Base-by-base conservation (phyloP, 352 stramenopile genomes). In the Phytophthora macrochlamydospora region DNA sequence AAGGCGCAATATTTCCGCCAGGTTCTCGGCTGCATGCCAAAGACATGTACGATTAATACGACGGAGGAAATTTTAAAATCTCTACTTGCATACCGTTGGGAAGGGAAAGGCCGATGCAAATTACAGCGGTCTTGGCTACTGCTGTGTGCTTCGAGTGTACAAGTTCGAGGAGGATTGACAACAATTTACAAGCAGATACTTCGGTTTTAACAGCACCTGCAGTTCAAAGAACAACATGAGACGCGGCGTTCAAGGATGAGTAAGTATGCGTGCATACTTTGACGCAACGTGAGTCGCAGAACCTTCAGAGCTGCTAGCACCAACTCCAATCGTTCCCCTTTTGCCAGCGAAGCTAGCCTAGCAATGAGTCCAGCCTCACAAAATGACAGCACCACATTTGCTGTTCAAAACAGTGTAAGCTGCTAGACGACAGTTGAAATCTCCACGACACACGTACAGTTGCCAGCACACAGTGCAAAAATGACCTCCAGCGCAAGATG, bases 401-500 rank as follows among this genome's bases (percentile, higher is more conserved):
- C 79, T 89, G 43, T 9, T 28, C 32, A 43, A 45, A 38, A 4
- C 0, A 11, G 56, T 40, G 18, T 24, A 24, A 24, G 18, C 18
- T 24, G 18, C 18, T 24, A 24, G 18, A 24, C 18, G 18, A 24
- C 18, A 24, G 18, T 24, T 24, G 18, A 24, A 46, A 32, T 14
- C 12, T 40, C n/a, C 30, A 37, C 7, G 24, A 32, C 13, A 38
- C 5, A 50, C 78, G 49, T 70, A 91, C 83, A 46, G 51, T 77
- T 86, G 52, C 73, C 66, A 18, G 65, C 59, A 31, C 83, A 91
- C 4, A 91, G 50, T 24, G 79, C 57, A 50, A 76, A 78, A 33
- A 91, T 76, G 18, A 85, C 76, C 49, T 91, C 72, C 1, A 91
- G 49, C 8, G 75, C 66, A 35, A 89, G 54, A 57, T 87, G 76